These are phyloP conservation scores for Exophiala mesophila DNA, from an alignment of 2,329 filamentous ascomycete genomes.

Conservation along the genomic window DNA sequence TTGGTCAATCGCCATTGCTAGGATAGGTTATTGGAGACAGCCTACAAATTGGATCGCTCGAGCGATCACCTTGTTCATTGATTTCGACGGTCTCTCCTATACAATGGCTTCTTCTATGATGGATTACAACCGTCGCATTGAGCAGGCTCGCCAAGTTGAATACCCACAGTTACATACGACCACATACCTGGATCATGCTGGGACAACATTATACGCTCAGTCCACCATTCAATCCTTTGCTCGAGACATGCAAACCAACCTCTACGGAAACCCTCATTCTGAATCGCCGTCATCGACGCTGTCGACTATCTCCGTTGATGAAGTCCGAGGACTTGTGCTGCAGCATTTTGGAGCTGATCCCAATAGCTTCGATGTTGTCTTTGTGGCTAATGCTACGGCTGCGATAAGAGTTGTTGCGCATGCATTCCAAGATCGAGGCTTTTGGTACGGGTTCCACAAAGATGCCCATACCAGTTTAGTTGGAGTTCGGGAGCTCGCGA, in stretches of 20 bases:
- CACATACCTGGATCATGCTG: conserved; percentile 87
- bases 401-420: conserved; percentile 83
- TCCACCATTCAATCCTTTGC: conserved; percentile 75
- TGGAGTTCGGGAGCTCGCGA: conserved; percentile 69
- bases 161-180: conserved; percentile 31
- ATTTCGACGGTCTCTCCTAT: no score
- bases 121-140: background rate
- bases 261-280: conserved; percentile 91
- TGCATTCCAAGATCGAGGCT: conserved; percentile 65
- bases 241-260: conserved; percentile 65
- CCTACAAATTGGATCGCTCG: no score
- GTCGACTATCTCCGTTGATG: conserved; percentile 67
- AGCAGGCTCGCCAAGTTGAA: background rate
- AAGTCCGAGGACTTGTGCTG: conserved; percentile 65
- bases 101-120: background rate
- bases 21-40: no score
- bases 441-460: conserved; percentile 75
- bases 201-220: conserved; percentile 72
- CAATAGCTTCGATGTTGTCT: conserved; percentile 76
- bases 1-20: no score
- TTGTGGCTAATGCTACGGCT: conserved; percentile 89
- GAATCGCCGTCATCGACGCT: conserved; percentile 73
- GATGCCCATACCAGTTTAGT: conserved; percentile 83
- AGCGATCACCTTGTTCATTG: no score
- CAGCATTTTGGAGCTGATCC: conserved; percentile 76